Base-by-base conservation (phyloP, 164 flowering plant species). In the Euptelea pleiosperma region DNA sequence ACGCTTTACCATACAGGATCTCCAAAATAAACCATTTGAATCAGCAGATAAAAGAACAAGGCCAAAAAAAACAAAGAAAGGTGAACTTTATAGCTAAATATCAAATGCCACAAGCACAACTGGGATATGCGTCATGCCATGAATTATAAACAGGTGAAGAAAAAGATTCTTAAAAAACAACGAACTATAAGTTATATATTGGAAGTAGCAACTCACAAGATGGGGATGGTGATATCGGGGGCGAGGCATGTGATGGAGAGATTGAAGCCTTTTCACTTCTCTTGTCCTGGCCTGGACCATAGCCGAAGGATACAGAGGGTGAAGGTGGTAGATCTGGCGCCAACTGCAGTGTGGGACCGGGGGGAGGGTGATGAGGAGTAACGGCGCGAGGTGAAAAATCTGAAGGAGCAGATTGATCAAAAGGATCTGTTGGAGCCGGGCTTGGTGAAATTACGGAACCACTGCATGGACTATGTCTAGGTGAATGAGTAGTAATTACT, bases 131-230 rank as follows among this genome's bases (percentile, higher is more conserved):
- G n/a, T n/a, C n/a, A n/a, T n/a, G n/a, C n/a, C n/a, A n/a, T n/a
- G n/a, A n/a, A n/a, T n/a, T n/a, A n/a, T n/a, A n/a, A n/a, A 8
- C 9, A 8, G 14, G n/a, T 11, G 44, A 3, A 14, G n/a, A 11
- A 8, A 7, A 40, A 40, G 11, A 14, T 14, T 8, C 9, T 8
- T 1, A 52, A 24, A 15, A 1, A 39, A 9, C 7, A 55, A 14
- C 5, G 33, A 55, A 25, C 34, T 36, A 25, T 9, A 55, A n/a
- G 12, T 26, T 37, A 22, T 39, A 40, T 24, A 39, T 33, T 15
- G 45, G 50, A 47, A 61, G 18, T 6, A 37, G 58, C 9, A 53
- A 79, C 86, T 82, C 69, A 85, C 88, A 73, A 51, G 77, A 67
- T 48, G 66, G 25, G 2, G 70, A 64, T 52, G 54, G 54, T 55